phyloP scores from a whole-genome alignment of 805 yeast species.

The Lipomyces starkeyi region DNA sequence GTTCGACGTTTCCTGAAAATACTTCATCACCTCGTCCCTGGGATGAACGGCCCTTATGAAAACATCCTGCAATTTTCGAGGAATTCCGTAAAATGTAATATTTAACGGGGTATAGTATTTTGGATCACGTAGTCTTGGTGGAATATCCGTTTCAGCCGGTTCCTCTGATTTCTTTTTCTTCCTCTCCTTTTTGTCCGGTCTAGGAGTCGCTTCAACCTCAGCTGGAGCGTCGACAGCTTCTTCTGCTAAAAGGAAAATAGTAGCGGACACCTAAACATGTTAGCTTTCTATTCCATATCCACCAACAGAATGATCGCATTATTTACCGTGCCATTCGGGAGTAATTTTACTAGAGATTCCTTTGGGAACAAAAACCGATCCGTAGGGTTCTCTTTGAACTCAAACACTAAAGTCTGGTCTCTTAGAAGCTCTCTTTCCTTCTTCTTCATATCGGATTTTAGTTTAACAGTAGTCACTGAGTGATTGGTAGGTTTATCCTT shows the following conservation, averaged over 20 bases:
- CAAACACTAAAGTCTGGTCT: slow-evolving; percentile 68
- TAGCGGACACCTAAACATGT: slow-evolving; percentile 37
- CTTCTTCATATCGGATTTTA: slow-evolving; percentile 15
- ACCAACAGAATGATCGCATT: slow-evolving; percentile 41
- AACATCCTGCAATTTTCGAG: slow-evolving; percentile 67
- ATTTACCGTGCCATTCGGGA: slow-evolving; percentile 38
- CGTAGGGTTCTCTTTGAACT: slow-evolving; percentile 78
- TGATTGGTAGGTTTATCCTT: background rate
- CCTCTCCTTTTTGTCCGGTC: slow-evolving; percentile 37
- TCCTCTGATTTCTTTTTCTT: slow-evolving; percentile 38
- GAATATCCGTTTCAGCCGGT: background rate
- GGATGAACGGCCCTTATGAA: slow-evolving; percentile 69
- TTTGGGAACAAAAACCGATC: slow-evolving; percentile 78
- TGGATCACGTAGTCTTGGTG: background rate
- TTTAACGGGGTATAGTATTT: slow-evolving; percentile 62
- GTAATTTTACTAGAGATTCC: slow-evolving; percentile 71
- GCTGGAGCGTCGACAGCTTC: slow-evolving; percentile 6
- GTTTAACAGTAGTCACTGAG: slow-evolving; percentile 8
- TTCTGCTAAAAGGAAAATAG: slow-evolving; percentile 16
- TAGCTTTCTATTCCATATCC: slow-evolving; percentile 39
- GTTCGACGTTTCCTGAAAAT: slow-evolving; percentile 66
- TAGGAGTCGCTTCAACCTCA: background rate
- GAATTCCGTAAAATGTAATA: slow-evolving; percentile 66
- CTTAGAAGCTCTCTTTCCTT: slow-evolving; percentile 32
- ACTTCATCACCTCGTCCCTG: slow-evolving; percentile 58